Percentiles rank a stretch among this genome's conserved stretches.
These are phyloP conservation scores for Sphaerulina populicola DNA, from an alignment of 2,329 filamentous ascomycete genomes.

Conservation along the genomic window DNA sequence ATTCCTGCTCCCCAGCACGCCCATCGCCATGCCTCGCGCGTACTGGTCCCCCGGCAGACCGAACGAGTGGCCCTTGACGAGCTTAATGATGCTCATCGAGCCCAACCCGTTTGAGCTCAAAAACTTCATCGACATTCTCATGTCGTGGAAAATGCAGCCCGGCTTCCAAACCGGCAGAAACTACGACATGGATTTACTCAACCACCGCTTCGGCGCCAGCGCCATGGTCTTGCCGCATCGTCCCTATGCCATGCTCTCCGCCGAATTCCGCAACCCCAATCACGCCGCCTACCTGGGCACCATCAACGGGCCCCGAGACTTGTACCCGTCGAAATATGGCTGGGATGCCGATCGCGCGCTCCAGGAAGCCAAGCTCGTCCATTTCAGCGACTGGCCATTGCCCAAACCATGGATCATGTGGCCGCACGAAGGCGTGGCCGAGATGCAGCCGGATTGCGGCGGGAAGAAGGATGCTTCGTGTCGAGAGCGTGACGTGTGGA, in stretches of 20 bases:
- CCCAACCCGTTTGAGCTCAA: conserved; percentile 50
- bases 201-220: conserved; percentile 52
- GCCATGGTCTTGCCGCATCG: conserved; percentile 59
- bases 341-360: conserved; percentile 54
- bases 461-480: conserved; percentile 20
- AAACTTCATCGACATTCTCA: conserved; percentile 33
- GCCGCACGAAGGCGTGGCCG: conserved; percentile 34
- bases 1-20: conserved; percentile 53
- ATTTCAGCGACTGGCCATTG: conserved; percentile 64
- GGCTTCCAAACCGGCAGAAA: conserved; percentile 34
- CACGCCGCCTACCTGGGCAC: conserved; percentile 49
- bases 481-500: conserved; percentile 39
- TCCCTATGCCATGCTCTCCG: conserved; percentile 53
- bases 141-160: conserved; percentile 32
- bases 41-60: conserved; percentile 56
- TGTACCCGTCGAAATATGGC: conserved; percentile 35
- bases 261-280: conserved; percentile 52
- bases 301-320: conserved; percentile 34
- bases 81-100: conserved; percentile 54
- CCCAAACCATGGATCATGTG: conserved; percentile 56
- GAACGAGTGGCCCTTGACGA: conserved; percentile 45
- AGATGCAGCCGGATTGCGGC: conserved; percentile 41
- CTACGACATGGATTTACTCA: conserved; percentile 43
- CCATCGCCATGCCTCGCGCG: conserved; percentile 59
- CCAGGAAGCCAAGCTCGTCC: conserved; percentile 56